Percentiles rank a stretch among this genome's conserved stretches.
Evolutionary conservation across 2,329 filamentous ascomycete genomes (phyloP).

Genomic region (Beauveria australis): DNA sequence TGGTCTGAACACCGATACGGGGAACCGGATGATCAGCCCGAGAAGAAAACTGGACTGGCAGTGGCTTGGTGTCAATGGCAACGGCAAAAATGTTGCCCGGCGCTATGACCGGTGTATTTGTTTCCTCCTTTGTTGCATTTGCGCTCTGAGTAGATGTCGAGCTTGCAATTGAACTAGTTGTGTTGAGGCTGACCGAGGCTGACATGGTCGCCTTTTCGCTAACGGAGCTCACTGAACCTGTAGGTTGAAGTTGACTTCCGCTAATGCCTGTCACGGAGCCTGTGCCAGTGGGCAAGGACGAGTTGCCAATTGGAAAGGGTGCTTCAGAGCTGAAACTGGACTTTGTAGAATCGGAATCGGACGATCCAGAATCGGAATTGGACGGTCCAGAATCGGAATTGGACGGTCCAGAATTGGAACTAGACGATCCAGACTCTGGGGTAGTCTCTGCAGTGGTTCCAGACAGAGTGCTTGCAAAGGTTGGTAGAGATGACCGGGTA

Average conservation of each 20-base stretch:
- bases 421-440: neutral
- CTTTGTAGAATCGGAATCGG: neutral
- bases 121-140: neutral
- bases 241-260: neutral
- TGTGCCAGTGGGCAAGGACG: neutral
- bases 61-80: constrained; percentile 45
- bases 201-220: neutral
- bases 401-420: neutral
- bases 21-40: constrained; percentile 51
- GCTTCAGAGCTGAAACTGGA: neutral
- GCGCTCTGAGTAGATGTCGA: neutral
- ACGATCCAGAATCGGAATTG: neutral
- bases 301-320: neutral
- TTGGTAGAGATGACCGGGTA: constrained; percentile 22
- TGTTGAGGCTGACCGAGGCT: neutral
- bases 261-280: neutral
- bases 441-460: constrained; percentile 3
- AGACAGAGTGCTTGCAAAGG: constrained; percentile 12
- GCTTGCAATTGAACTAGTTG: neutral
- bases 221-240: neutral
- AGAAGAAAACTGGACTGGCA: constrained; percentile 38
- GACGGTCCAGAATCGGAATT: neutral
- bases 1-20: constrained; percentile 39
- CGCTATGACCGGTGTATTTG: constrained; percentile 2
- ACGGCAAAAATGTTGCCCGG: constrained; percentile 43